Evolutionary conservation across 495 filamentous ascomycete species (phyloP), one percentile per base, ranked within the genome.

Genomic region (Hyphodiscus hymeniophilus): DNA sequence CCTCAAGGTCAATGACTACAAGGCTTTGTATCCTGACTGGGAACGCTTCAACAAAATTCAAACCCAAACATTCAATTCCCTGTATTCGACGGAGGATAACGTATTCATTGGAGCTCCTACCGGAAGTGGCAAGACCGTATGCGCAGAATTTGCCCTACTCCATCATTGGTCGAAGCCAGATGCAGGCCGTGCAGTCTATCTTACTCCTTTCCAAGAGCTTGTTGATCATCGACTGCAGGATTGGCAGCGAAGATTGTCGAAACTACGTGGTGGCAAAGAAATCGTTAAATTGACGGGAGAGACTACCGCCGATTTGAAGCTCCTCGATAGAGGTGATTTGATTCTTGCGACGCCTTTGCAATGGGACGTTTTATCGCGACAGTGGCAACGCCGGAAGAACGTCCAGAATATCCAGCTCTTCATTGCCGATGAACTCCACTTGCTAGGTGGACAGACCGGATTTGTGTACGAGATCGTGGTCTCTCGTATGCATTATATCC

Each of bases 401-500:
- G 80, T 99, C 7, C 88, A 95, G 57, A 85, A 80, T 1, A 82
- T 97, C 32, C 81, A 89, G 63, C 69, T 99, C 7, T 91, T 99
- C 63, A 89, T 99, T 55, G 89, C 89, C 2, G 94, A 99, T 60
- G 92, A 99, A 60, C 74, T 99, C 33, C 94, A 97, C 61, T 81
- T 96, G 76, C 72, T 99, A n/a, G 92, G 91, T 47, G 92, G 90
- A 5, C 82, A 84, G 49, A 74, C 79, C 41, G 94, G 92, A 13
- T 94, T 91, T 60, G 76, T 91, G 12, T 99, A 97, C 63, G 92
- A 99, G 65, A 84, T 91, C 38, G 81, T 99, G 42, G 85, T 99
- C 41, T 96, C 94, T 44, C 84, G 92, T 36, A 96, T 97, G 90
- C 89, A 95, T 61, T 92, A 90, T 56, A 94, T 99, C 52, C 82